Conservation (phyloP, 345 rosid genomes). For the Aquilaria sinensis region DNA sequence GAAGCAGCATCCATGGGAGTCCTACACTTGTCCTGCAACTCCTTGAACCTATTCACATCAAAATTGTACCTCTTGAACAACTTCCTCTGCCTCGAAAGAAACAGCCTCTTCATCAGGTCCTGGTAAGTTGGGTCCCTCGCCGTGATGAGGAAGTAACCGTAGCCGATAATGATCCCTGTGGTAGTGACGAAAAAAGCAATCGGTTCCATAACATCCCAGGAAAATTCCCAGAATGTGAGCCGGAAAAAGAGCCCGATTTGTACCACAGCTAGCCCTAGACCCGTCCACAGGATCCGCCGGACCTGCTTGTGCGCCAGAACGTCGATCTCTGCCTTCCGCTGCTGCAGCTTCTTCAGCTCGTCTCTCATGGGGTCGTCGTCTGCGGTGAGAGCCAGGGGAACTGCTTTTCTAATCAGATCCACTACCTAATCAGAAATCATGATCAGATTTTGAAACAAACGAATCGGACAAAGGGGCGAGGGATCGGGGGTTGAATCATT, state of each 20-base stretch:
- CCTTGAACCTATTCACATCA: constrained; percentile 58
- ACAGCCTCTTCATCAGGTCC: constrained; percentile 90
- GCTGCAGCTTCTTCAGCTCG: constrained; percentile 63
- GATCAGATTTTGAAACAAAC: too few species aligned
- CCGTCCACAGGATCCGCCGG: constrained; percentile 66
- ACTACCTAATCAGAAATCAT: constrained; percentile 48
- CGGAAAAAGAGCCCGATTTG: constrained; percentile 78
- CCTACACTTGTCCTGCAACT: constrained; percentile 59
- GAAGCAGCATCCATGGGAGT: constrained; percentile 38
- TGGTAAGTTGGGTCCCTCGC: constrained; percentile 91
- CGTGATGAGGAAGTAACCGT: constrained; percentile 83
- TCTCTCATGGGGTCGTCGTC: constrained; percentile 61
- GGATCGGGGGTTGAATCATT: not conserved
- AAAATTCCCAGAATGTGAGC: constrained; percentile 95
- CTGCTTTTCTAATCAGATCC: constrained; percentile 72
- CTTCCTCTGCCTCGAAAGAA: constrained; percentile 80
- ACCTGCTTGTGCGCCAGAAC: constrained; percentile 86
- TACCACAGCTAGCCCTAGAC: constrained; percentile 51
- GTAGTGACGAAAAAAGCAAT: constrained; percentile 76
- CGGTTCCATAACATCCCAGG: constrained; percentile 99
- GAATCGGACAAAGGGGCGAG: not conserved
- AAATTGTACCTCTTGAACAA: constrained; percentile 54
- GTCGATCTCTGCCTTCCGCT: constrained; percentile 80
- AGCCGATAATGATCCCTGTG: constrained; percentile 67
- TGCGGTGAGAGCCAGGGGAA: constrained; percentile 61